These are phyloP conservation scores for Phascolomyces articulosus DNA, from an alignment of 371 early-diverging fungal genomes.

Conservation along the genomic window DNA sequence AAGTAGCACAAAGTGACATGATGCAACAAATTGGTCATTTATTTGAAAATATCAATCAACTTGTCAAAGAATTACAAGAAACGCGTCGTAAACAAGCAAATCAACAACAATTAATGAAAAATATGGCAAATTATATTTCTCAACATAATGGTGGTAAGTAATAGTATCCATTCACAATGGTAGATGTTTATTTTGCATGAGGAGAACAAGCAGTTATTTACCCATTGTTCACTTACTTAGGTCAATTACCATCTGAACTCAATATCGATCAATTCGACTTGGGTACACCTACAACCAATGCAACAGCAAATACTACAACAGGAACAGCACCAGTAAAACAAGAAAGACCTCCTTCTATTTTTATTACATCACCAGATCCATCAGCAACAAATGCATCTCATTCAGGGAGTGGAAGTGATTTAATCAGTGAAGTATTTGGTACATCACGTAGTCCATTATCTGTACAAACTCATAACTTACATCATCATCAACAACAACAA, in stretches of 20 bases:
- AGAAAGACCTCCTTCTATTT: slow-evolving; percentile 48
- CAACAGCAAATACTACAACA: neutral
- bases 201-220: neutral
- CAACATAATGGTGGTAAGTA: slow-evolving; percentile 44
- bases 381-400: neutral
- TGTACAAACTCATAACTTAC: slow-evolving; percentile 19
- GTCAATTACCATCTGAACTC: slow-evolving; percentile 6
- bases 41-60: slow-evolving; percentile 69
- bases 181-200: no score
- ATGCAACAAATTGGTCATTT: slow-evolving; percentile 71
- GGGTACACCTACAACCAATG: neutral
- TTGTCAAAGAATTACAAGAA: slow-evolving; percentile 74
- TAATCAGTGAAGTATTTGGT: slow-evolving; percentile 13
- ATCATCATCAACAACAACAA: slow-evolving; percentile 1
- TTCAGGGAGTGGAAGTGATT: slow-evolving; percentile 2
- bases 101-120: slow-evolving; percentile 69
- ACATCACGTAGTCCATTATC: slow-evolving; percentile 15
- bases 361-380: slow-evolving; percentile 56
- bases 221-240: neutral
- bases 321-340: neutral
- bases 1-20: slow-evolving; percentile 76
- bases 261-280: slow-evolving; percentile 6
- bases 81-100: slow-evolving; percentile 62
- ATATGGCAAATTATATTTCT: slow-evolving; percentile 61
- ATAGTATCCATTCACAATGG: slow-evolving; percentile 1